These are phyloP conservation scores for Xanthoceras sorbifolium DNA, from an alignment of 345 rosid species.

Conservation along the genomic window DNA sequence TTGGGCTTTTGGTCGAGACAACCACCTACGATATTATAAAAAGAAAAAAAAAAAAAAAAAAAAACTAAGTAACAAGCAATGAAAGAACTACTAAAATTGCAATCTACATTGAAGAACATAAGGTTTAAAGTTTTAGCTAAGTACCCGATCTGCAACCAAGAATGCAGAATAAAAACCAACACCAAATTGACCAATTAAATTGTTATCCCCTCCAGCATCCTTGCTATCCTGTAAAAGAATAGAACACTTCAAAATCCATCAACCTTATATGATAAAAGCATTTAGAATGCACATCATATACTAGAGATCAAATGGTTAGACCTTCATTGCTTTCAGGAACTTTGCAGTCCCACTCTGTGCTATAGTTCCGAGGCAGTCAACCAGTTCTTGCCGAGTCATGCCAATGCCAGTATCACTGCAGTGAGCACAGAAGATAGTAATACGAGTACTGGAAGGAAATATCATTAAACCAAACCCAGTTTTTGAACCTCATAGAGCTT, in stretches of 20 bases:
- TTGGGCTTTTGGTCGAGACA: constrained; percentile 91
- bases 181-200: constrained; percentile 97
- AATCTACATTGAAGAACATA: background rate
- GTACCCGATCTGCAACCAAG: constrained; percentile 85
- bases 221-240: constrained; percentile 72
- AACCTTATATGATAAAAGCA: background rate
- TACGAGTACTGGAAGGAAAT: background rate
- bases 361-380: constrained; percentile 96
- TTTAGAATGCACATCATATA: background rate
- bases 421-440: constrained; percentile 16
- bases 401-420: constrained; percentile 94
- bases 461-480: background rate
- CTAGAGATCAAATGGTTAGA: constrained; percentile 23
- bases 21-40: constrained; percentile 43
- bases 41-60: background rate
- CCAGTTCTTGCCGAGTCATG: constrained; percentile 88
- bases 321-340: constrained; percentile 91
- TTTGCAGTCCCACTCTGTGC: constrained; percentile 99
- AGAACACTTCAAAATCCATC: constrained; percentile 24
- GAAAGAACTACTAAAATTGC: constrained; percentile 12
- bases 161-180: constrained; percentile 97
- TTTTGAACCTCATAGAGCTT: constrained; percentile 24
- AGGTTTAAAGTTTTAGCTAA: background rate
- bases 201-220: constrained; percentile 74
- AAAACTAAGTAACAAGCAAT: background rate